Percentiles rank a stretch among this genome's conserved stretches.
These are phyloP conservation scores for Paradendryphiella salina DNA, from an alignment of 2,329 filamentous ascomycete genomes.

Conservation along the genomic window DNA sequence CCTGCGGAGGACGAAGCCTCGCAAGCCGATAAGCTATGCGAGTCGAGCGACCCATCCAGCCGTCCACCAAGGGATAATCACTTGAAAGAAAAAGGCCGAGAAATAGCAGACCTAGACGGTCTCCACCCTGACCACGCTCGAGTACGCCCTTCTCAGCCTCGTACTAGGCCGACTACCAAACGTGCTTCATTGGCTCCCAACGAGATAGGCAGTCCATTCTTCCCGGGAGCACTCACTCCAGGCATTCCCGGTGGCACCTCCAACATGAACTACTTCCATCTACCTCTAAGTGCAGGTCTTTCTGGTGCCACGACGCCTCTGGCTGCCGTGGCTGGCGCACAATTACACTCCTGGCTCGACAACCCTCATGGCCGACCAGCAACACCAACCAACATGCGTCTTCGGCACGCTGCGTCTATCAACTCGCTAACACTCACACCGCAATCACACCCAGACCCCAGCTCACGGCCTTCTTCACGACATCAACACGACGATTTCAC, in stretches of 20 bases:
- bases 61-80: conserved; percentile 41
- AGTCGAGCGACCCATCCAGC: conserved; percentile 35
- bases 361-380: conserved; percentile 39
- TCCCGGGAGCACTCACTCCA: conserved; percentile 57
- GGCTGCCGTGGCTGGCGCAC: conserved; percentile 75
- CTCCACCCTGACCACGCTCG: conserved; percentile 24
- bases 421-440: conserved; percentile 53
- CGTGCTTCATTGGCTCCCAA: conserved; percentile 36
- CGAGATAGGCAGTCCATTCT: conserved; percentile 45
- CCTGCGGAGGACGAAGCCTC: conserved; percentile 41
- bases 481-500: conserved; percentile 43
- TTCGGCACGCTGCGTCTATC: conserved; percentile 48
- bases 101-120: conserved; percentile 20
- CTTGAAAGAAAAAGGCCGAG: conserved; percentile 27
- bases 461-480: conserved; percentile 51
- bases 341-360: conserved; percentile 58
- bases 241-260: conserved; percentile 70
- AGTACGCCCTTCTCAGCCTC: conserved; percentile 30
- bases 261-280: conserved; percentile 81
- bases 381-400: conserved; percentile 42
- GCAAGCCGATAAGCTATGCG: conserved; percentile 23
- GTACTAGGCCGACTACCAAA: conserved; percentile 33
- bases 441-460: conserved; percentile 51
- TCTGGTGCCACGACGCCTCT: conserved; percentile 79
- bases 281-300: conserved; percentile 70